Percentiles rank a stretch among this genome's conserved stretches.
phyloP scores from a whole-genome alignment of 805 yeast species.

The Yamadazyma paraphyllophila region DNA sequence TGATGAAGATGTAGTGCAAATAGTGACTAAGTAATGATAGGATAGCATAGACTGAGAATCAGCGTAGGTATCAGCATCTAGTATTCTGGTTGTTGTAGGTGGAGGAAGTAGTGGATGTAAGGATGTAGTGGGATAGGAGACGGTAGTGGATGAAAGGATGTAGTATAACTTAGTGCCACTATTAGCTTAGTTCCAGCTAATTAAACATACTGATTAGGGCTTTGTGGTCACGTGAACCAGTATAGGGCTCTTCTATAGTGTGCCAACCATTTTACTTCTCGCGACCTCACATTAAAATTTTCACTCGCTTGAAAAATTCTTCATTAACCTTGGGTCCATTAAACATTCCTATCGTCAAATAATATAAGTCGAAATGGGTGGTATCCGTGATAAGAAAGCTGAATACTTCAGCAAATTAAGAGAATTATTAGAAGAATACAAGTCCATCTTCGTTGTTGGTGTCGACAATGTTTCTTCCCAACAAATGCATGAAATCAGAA shows the following conservation, averaged over 20 bases:
- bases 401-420: slow-evolving; percentile 95
- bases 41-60: neutral
- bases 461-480: slow-evolving; percentile 99
- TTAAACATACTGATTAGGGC: no score
- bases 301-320: slow-evolving; percentile 7
- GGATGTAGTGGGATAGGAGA: no score
- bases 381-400: slow-evolving; percentile 94
- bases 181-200: no score
- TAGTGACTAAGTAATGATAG: slow-evolving; percentile 66
- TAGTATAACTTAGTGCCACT: no score
- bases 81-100: no score
- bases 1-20: slow-evolving; percentile 93
- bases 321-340: slow-evolving; percentile 50
- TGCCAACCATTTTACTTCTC: neutral
- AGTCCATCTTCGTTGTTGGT: slow-evolving; percentile 98
- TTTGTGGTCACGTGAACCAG: slow-evolving; percentile 5
- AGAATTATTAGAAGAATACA: slow-evolving; percentile 93
- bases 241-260: slow-evolving; percentile 7
- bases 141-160: no score
- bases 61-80: neutral
- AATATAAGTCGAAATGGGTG: slow-evolving; percentile 96
- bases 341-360: slow-evolving; percentile 84
- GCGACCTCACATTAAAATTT: neutral
- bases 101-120: no score
- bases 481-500: slow-evolving; percentile 99